Percentiles rank a stretch among this genome's conserved stretches.
Evolutionary conservation across 2,329 filamentous ascomycete species (phyloP).

Genomic region (Pseudomassariella vexata): DNA sequence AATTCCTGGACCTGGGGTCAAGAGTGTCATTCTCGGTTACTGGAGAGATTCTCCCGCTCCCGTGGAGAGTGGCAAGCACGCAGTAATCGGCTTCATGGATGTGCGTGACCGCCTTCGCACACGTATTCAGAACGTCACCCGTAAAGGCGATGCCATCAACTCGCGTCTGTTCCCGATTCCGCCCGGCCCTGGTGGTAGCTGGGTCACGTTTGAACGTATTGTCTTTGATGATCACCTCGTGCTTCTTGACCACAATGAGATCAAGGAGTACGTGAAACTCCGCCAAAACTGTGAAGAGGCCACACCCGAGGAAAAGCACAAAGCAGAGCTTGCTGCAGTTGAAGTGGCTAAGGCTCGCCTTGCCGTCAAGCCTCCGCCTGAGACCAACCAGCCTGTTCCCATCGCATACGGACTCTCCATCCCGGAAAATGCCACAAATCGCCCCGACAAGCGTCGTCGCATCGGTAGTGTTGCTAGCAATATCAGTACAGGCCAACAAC

Average conservation of each 20-base stretch:
- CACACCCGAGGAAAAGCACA: constrained; percentile 31
- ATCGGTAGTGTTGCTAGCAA: constrained; percentile 30
- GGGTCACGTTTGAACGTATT: constrained; percentile 58
- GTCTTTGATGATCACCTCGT: constrained; percentile 53
- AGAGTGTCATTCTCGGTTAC: constrained; percentile 48
- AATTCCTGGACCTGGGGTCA: constrained; percentile 26
- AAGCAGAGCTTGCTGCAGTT: constrained; percentile 36
- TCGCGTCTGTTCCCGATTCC: constrained; percentile 40
- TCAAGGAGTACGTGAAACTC: constrained; percentile 59
- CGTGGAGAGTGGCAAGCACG: constrained; percentile 44
- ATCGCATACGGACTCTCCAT: constrained; percentile 47
- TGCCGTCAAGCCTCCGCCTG: constrained; percentile 34
- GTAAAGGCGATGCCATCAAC: constrained; percentile 40
- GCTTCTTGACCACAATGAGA: constrained; percentile 47
- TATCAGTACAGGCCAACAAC: constrained; percentile 20
- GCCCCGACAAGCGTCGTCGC: constrained; percentile 43
- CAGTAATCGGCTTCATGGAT: constrained; percentile 58
- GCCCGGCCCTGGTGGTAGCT: constrained; percentile 55
- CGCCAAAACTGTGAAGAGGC: constrained; percentile 31
- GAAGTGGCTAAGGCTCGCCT: constrained; percentile 40
- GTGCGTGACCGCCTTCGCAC: constrained; percentile 55
- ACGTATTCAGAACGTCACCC: constrained; percentile 46
- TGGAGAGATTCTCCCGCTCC: constrained; percentile 55
- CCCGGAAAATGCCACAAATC: constrained; percentile 34
- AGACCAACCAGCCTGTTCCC: constrained; percentile 34